These are phyloP conservation scores for Salvia splendens DNA, from an alignment of 257 asterid species.

Conservation along the genomic window DNA sequence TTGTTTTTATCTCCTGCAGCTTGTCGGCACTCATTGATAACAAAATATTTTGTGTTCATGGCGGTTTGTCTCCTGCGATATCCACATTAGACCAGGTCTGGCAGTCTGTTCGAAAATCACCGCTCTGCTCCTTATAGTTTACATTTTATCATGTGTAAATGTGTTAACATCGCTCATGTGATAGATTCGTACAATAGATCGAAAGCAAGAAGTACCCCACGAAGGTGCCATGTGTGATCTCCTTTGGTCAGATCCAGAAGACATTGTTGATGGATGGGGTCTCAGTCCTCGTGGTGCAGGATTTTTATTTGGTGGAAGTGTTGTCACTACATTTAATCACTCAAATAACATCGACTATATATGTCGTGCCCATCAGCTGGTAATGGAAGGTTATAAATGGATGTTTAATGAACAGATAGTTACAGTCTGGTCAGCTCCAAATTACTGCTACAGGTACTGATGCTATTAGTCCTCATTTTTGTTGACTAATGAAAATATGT, in stretches of 20 bases:
- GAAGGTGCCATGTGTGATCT: conserved; percentile 99
- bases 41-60: conserved; percentile 92
- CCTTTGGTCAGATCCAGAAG: conserved; percentile 98
- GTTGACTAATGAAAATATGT: not conserved
- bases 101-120: conserved; percentile 1
- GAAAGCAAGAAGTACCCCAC: conserved; percentile 98
- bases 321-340: conserved; percentile 80
- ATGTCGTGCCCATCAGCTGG: conserved; percentile 98
- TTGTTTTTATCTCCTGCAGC: conserved; percentile 53
- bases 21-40: conserved; percentile 93
- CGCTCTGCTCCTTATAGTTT: not conserved
- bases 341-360: conserved; percentile 80
- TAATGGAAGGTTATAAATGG: conserved; percentile 99
- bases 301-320: conserved; percentile 88
- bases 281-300: conserved; percentile 99
- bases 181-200: conserved; percentile 89
- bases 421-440: conserved; percentile 99
- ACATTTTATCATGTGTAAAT: not conserved
- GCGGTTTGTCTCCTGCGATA: conserved; percentile 93
- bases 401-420: conserved; percentile 91
- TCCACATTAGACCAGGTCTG: conserved; percentile 90
- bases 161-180: conserved; percentile 29
- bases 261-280: conserved; percentile 96
- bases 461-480: not conserved
- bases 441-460: conserved; percentile 86